Evolutionary conservation across 495 filamentous ascomycete genomes (phyloP), one percentile per base, ranked within the genome.

Genomic region (Hypomontagnella submonticulosa): DNA sequence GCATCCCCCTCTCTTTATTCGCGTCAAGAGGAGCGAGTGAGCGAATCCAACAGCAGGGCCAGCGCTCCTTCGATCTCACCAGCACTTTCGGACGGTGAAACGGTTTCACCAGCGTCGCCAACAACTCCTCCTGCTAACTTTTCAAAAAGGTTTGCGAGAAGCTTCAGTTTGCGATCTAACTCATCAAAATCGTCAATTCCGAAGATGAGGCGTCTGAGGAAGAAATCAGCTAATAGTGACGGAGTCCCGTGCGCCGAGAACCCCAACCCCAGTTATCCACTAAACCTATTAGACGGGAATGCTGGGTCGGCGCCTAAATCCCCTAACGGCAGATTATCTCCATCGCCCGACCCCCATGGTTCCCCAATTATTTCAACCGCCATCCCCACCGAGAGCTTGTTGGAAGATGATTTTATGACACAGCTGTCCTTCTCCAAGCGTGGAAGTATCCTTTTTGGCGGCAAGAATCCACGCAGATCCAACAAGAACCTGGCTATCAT

Each of bases 361-460:
- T 75, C 77, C 43, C 81, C 83, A 41, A 74, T 85, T 64, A 77
- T 74, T 61, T 79, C 75, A 54, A 85, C 83, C 36, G 49, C 70
- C 27, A 85, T 86, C 62, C 83, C 83, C 62, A 79, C 79, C 13
- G 81, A 83, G 54, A 79, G 76, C 56, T 73, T 86, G 27, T 71
- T 83, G 57, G 83, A 84, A 58, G 79, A 83, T 54, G 76, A 78
- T n/a, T 76, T 80, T 66, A 66, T 85, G 41, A 76, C 73, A 65
- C 68, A 73, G 32, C 63, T 87, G 40, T 75, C 77, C 43, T 87
- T 87, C 71, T 85, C 84, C 43, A 84, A 85, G 54, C 74, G 85
- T 53, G 88, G 88, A n/a, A 89, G 87, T 70, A 76, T 91, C 68
- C 79, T 90, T 76, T 80, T 90, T 59, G 84, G 83, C 23, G 85